A percentile compares a stretch with the other conserved stretches of the same genome.
Evolutionary conservation across 441 rosid genomes (phyloP).

Genomic region (Theobroma grandiflorum): DNA sequence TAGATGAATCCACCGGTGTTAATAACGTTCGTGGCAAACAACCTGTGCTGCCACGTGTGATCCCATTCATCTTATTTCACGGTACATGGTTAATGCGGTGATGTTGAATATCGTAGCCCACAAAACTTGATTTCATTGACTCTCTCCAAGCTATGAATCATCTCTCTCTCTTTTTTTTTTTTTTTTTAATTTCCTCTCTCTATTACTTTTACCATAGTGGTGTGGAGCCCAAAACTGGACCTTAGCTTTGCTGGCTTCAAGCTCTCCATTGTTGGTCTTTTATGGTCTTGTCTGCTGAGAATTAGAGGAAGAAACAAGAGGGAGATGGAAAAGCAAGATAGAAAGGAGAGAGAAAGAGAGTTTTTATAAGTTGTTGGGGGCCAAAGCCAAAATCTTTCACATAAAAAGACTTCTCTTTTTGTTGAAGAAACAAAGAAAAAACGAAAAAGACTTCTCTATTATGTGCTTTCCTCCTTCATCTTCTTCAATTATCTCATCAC

Average conservation of each 20-base stretch:
- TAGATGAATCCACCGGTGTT: not conserved
- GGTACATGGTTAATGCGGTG: not conserved
- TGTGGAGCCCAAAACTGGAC: conserved; percentile 84
- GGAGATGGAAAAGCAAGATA: not conserved
- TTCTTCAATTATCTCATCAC: conserved; percentile 28
- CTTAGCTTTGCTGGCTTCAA: conserved; percentile 81
- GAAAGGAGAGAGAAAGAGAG: conserved; percentile 1
- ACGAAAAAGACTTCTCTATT: not conserved
- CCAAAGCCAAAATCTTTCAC: conserved; percentile 27
- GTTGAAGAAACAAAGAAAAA: not conserved
- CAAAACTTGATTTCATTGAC: conserved; percentile 39
- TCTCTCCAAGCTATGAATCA: conserved; percentile 30
- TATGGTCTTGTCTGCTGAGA: conserved; percentile 67
- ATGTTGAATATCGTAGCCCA: conserved; percentile 27
- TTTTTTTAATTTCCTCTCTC: not conserved
- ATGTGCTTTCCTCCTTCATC: conserved; percentile 6
- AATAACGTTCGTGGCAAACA: conserved; percentile 13
- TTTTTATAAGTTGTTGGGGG: conserved; percentile 19
- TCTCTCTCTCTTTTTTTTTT: not conserved
- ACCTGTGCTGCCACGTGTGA: conserved; percentile 39
- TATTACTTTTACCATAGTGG: conserved; percentile 24
- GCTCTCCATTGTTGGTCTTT: conserved; percentile 74
- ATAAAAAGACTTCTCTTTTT: not conserved
- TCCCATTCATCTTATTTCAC: conserved; percentile 42
- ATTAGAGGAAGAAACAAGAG: not conserved